Percentiles rank a stretch among this genome's conserved stretches.
Evolutionary conservation across 2,329 filamentous ascomycete genomes (phyloP).

Genomic region (Colletotrichum musicola): DNA sequence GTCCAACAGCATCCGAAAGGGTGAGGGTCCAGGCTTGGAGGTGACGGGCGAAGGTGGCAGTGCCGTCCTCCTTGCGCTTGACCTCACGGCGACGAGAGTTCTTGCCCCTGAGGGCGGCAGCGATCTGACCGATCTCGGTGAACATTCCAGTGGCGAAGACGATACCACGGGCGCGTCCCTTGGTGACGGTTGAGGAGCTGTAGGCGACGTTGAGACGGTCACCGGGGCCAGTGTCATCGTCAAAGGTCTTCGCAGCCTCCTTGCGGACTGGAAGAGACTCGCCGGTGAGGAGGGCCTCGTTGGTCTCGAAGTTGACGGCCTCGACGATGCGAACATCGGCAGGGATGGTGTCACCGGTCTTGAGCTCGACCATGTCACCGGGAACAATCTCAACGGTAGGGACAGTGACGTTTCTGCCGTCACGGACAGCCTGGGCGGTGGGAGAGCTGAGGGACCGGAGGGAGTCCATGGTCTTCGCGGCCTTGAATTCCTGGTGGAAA

Average conservation of each 20-base stretch:
- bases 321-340: constrained; percentile 70
- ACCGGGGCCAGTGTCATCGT: constrained; percentile 59
- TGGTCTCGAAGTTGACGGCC: constrained; percentile 75
- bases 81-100: constrained; percentile 50
- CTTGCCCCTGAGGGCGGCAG: constrained; percentile 58
- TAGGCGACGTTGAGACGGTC: constrained; percentile 74
- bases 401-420: constrained; percentile 54
- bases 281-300: constrained; percentile 74
- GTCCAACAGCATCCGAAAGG: constrained; percentile 51
- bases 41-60: constrained; percentile 46
- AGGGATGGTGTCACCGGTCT: constrained; percentile 71
- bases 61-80: constrained; percentile 59
- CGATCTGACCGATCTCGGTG: constrained; percentile 74
- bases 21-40: constrained; percentile 54
- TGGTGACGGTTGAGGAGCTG: constrained; percentile 72
- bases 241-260: constrained; percentile 58
- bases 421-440: constrained; percentile 57
- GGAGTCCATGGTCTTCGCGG: constrained; percentile 64
- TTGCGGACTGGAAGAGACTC: constrained; percentile 73
- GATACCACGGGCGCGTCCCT: constrained; percentile 70
- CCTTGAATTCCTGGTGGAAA: constrained; percentile 59
- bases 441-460: constrained; percentile 58
- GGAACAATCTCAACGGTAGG: constrained; percentile 62
- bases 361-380: constrained; percentile 68
- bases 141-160: constrained; percentile 72